A percentile compares a stretch with the other conserved stretches of the same genome.
Evolutionary conservation across 1,139 yeast species (phyloP).

Genomic region (Pichia norvegensis): DNA sequence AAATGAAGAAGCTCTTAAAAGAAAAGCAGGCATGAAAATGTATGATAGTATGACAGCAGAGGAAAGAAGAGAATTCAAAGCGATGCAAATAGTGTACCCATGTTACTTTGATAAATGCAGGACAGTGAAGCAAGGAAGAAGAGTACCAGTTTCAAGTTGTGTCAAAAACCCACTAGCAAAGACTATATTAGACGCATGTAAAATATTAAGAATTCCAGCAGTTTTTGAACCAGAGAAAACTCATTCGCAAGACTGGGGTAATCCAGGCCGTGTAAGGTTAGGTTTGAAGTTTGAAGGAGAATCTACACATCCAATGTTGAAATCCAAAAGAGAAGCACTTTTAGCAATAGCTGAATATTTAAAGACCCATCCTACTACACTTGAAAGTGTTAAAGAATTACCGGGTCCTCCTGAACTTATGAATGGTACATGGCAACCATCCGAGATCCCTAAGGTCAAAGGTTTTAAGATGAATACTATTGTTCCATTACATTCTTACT

Average conservation of each 20-base stretch:
- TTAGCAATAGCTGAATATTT: constrained; percentile 56
- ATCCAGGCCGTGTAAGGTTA: constrained; percentile 88
- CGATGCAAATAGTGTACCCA: constrained; percentile 75
- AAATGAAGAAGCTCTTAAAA: not conserved
- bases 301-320: constrained; percentile 32
- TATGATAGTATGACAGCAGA: constrained; percentile 26
- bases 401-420: constrained; percentile 48
- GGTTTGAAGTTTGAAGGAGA: constrained; percentile 45
- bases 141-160: constrained; percentile 60
- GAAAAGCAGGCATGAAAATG: constrained; percentile 8
- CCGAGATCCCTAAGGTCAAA: constrained; percentile 65
- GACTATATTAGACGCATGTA: constrained; percentile 62
- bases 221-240: constrained; percentile 71
- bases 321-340: constrained; percentile 62
- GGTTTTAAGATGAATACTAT: constrained; percentile 82
- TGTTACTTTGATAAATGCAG: constrained; percentile 82
- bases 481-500: constrained; percentile 76
- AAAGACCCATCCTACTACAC: constrained; percentile 61
- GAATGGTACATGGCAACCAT: constrained; percentile 44
- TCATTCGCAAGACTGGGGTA: constrained; percentile 97
- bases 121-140: constrained; percentile 74
- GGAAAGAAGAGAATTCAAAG: constrained; percentile 53
- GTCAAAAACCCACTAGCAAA: constrained; percentile 85
- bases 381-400: constrained; percentile 51
- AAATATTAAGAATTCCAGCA: constrained; percentile 42